Percentiles rank a stretch among this genome's conserved stretches.
Conservation (phyloP, 2,329 filamentous ascomycete genomes). For the Arachnomyces sp. region DNA sequence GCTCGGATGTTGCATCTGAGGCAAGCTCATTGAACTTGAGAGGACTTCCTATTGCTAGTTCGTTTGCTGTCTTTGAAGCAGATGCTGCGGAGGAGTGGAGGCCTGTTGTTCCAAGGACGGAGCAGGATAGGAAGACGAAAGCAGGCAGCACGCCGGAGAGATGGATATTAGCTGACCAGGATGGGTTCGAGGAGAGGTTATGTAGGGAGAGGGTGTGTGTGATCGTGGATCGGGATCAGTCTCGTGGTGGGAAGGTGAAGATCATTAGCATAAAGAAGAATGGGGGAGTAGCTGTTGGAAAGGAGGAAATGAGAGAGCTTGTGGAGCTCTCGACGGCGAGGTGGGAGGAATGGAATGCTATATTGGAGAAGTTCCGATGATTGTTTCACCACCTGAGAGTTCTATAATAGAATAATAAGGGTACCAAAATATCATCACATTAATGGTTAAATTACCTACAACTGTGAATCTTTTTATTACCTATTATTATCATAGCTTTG, state of each 20-base stretch:
- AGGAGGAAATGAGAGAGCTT: conserved; percentile 54
- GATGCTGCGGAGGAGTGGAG: conserved; percentile 35
- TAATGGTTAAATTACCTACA: too few relatives aligned
- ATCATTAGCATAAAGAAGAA: conserved; percentile 73
- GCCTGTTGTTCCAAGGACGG: conserved; percentile 27
- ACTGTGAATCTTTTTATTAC: too few relatives aligned
- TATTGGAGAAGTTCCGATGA: conserved; percentile 20
- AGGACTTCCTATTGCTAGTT: conserved; percentile 66
- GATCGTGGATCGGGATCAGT: conserved; percentile 56
- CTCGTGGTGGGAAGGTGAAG: conserved; percentile 42
- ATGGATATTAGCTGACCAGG: conserved; percentile 82
- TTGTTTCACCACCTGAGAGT: not conserved
- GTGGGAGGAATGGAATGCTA: conserved; percentile 53
- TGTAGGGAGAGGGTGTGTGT: conserved; percentile 78
- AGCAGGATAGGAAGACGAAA: conserved; percentile 29
- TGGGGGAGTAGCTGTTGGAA: conserved; percentile 66
- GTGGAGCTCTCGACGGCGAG: conserved; percentile 54
- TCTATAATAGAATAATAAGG: conserved; percentile 15
- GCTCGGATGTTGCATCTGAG: conserved; percentile 53
- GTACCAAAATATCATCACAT: too few relatives aligned
- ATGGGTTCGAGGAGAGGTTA: conserved; percentile 78
- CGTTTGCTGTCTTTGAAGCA: conserved; percentile 69
- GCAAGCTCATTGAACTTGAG: conserved; percentile 52
- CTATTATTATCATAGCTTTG: too few relatives aligned
- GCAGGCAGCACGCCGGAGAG: conserved; percentile 21